Evolutionary conservation across 2,329 filamentous ascomycete species (phyloP).

Genomic region (Cladosporium sp.): DNA sequence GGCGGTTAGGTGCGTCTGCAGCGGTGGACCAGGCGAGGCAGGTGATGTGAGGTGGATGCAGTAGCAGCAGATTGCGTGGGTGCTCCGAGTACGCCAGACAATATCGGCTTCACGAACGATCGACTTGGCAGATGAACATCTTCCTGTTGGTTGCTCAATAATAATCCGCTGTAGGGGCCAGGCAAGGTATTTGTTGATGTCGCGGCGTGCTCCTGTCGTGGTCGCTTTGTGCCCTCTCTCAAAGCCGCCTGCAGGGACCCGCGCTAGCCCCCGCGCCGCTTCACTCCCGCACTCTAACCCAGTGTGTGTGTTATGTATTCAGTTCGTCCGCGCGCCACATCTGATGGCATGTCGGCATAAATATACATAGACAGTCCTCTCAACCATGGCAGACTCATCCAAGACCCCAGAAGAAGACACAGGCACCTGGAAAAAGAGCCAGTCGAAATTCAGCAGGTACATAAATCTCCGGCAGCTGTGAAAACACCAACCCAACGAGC

Average conservation of each 20-base stretch:
- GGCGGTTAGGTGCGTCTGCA: conserved; percentile 6
- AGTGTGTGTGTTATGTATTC: no score
- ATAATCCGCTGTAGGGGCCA: background rate
- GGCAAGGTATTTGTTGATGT: background rate
- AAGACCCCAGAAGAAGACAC: conserved; percentile 5
- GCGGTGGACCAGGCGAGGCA: conserved; percentile 7
- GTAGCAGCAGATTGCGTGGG: no score
- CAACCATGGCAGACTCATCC: background rate
- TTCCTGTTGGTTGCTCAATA: background rate
- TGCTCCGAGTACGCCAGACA: background rate
- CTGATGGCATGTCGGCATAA: background rate
- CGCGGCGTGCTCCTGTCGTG: background rate
- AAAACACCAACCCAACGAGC: background rate
- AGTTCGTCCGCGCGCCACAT: background rate
- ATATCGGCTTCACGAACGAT: background rate
- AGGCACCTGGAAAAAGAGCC: conserved; percentile 14
- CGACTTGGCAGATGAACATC: background rate
- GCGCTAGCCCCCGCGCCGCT: background rate
- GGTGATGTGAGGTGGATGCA: conserved; percentile 6
- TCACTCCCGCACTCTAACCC: background rate
- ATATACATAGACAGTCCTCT: background rate
- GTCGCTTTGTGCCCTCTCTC: background rate
- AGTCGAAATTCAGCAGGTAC: conserved; percentile 16
- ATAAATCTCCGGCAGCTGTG: background rate
- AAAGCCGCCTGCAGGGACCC: conserved; percentile 4